Conservation (phyloP, 306 rosid species). For the Citrullus amarus region DNA sequence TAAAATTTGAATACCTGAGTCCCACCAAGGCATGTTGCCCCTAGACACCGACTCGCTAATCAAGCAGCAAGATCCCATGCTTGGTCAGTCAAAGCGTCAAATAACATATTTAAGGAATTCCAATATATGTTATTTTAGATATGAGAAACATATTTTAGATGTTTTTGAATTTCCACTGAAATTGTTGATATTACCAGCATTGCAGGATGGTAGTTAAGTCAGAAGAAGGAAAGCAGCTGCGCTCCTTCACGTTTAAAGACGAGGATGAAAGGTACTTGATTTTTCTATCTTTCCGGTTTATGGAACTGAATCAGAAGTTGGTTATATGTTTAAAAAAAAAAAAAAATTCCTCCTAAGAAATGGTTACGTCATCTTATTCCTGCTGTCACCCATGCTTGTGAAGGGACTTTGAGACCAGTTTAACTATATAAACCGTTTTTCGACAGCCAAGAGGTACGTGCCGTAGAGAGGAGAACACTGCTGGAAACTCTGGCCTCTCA, state of each 20-base stretch:
- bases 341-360: neutral
- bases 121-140: neutral
- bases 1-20: too few species aligned
- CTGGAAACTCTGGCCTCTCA: conserved; percentile 66
- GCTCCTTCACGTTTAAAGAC: conserved; percentile 65
- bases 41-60: too few species aligned
- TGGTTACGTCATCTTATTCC: neutral
- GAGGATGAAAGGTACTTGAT: conserved; percentile 53
- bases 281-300: neutral
- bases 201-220: conserved; percentile 84
- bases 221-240: conserved; percentile 62
- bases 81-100: too few species aligned
- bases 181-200: conserved; percentile 45
- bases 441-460: conserved; percentile 84
- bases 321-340: neutral
- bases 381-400: neutral
- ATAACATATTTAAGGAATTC: too few species aligned
- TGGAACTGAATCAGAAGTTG: neutral
- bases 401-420: neutral
- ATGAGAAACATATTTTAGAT: neutral
- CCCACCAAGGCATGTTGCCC: too few species aligned
- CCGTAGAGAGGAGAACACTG: conserved; percentile 75
- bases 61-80: too few species aligned
- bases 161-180: conserved; percentile 16
- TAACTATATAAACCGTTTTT: neutral